Percentiles rank a stretch among this genome's conserved stretches.
These are phyloP conservation scores for Leccinellum rugosiceps DNA, from an alignment of 768 basidiomycete species.

Conservation along the genomic window DNA sequence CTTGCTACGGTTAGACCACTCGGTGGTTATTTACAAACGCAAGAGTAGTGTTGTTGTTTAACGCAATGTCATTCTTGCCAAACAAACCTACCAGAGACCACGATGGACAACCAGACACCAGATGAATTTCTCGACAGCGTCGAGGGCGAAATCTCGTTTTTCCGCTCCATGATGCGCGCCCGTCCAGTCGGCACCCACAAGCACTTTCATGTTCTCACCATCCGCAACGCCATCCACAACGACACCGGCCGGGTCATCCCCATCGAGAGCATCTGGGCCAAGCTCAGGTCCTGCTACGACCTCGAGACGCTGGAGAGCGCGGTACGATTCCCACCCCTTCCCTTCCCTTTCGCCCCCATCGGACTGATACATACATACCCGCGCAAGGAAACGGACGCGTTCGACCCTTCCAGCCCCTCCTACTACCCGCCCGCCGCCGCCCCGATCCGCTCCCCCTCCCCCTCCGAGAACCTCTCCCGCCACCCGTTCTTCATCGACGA, in stretches of 20 bases:
- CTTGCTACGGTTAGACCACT: constrained; percentile 6
- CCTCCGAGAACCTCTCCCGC: constrained; percentile 59
- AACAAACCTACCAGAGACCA: constrained; percentile 17
- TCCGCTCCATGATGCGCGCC: constrained; percentile 75
- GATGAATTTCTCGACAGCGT: constrained; percentile 61
- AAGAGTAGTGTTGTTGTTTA: constrained; percentile 22
- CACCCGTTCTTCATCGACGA: constrained; percentile 78
- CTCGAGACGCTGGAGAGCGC: constrained; percentile 71
- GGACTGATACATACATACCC: neutral
- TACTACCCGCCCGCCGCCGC: constrained; percentile 36
- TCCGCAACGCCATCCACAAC: constrained; percentile 66
- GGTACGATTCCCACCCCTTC: constrained; percentile 27
- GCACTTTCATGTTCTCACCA: constrained; percentile 76
- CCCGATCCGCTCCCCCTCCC: constrained; percentile 60
- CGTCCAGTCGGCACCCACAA: constrained; percentile 82
- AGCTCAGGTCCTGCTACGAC: constrained; percentile 68
- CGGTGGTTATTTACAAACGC: constrained; percentile 19
- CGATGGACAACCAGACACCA: constrained; percentile 30
- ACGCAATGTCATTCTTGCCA: constrained; percentile 9
- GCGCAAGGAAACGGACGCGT: constrained; percentile 41
- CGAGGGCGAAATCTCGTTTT: constrained; percentile 83
- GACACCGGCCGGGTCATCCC: constrained; percentile 63
- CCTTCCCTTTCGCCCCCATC: neutral
- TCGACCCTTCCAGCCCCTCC: constrained; percentile 41
- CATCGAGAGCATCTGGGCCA: constrained; percentile 70